A percentile compares a stretch with the other conserved stretches of the same genome.
These are phyloP conservation scores for Globisporangium recalcitrans DNA, from an alignment of 352 stramenopile genomes.

Conservation along the genomic window DNA sequence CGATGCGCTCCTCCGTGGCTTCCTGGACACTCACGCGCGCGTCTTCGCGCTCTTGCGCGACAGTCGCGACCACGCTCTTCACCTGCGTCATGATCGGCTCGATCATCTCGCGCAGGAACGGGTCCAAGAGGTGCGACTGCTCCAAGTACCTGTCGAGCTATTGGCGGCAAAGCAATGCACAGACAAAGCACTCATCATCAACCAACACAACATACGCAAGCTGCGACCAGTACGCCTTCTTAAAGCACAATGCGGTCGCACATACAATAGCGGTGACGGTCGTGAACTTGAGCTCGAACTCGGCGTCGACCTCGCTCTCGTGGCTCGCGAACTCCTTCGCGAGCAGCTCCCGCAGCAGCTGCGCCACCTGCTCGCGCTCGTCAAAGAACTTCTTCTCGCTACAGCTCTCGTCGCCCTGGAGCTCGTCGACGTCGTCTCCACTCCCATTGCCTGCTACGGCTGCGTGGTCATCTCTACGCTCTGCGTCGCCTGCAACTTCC, in stretches of 20 bases:
- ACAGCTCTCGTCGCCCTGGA: slow-evolving; percentile 14
- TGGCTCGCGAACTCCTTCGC: slow-evolving; percentile 20
- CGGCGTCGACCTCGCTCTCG: slow-evolving; percentile 43
- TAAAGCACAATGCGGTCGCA: neutral
- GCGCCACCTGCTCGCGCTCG: slow-evolving; percentile 43
- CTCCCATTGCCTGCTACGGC: neutral
- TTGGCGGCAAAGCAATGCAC: neutral
- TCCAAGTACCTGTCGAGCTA: slow-evolving; percentile 88
- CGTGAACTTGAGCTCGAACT: slow-evolving; percentile 34
- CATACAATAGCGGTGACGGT: slow-evolving; percentile 49
- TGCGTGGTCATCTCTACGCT: neutral
- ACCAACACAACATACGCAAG: neutral
- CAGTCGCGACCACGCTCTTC: slow-evolving; percentile 46
- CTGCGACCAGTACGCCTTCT: neutral
- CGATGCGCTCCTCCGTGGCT: slow-evolving; percentile 6
- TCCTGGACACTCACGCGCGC: neutral
- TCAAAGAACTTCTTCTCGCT: slow-evolving; percentile 63
- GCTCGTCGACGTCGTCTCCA: neutral
- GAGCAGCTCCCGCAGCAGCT: slow-evolving; percentile 38
- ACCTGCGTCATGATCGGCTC: slow-evolving; percentile 58
- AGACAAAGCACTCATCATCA: slow-evolving; percentile 6
- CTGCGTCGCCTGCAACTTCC: neutral
- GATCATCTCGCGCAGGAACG: slow-evolving; percentile 75
- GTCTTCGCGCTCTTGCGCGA: slow-evolving; percentile 23
- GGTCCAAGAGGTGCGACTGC: slow-evolving; percentile 87